A percentile compares a stretch with the other conserved stretches of the same genome.
These are phyloP conservation scores for Pestalotiopsis sp. DNA, from an alignment of 2,329 filamentous ascomycete genomes.

Conservation along the genomic window DNA sequence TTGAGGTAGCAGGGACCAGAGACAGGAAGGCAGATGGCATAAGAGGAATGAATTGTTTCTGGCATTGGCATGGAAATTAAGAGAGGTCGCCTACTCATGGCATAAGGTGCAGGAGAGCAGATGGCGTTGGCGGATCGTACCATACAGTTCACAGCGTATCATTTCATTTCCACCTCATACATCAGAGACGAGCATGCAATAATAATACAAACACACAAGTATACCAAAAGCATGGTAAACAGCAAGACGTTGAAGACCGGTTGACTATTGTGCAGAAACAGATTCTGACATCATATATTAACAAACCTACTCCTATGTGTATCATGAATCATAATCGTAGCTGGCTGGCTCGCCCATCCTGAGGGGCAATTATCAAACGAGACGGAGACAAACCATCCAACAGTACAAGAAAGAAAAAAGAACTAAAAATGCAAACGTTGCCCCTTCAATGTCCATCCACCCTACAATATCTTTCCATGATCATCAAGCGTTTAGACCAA, in stretches of 20 bases:
- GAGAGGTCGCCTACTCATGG: no score
- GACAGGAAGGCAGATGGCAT: neutral
- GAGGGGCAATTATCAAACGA: neutral
- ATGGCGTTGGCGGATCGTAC: no score
- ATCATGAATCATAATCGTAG: constrained; percentile 10
- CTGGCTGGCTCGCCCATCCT: neutral
- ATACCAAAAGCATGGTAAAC: neutral
- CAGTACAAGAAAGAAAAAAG: neutral
- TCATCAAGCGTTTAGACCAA: constrained; percentile 24
- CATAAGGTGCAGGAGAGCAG: no score
- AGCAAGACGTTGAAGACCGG: neutral
- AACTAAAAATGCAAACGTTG: neutral
- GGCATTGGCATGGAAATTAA: no score
- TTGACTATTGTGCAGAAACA: neutral
- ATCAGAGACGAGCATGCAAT: no score
- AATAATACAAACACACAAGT: neutral
- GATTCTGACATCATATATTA: neutral
- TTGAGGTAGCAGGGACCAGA: neutral
- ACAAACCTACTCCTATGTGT: neutral
- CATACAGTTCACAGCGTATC: no score
- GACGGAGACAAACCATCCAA: neutral
- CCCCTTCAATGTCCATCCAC: neutral
- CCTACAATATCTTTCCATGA: neutral
- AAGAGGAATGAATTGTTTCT: neutral
- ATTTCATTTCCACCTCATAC: no score